Evolutionary conservation across 2,329 filamentous ascomycete genomes (phyloP).

Genomic region (Penicillium sclerotigenum): DNA sequence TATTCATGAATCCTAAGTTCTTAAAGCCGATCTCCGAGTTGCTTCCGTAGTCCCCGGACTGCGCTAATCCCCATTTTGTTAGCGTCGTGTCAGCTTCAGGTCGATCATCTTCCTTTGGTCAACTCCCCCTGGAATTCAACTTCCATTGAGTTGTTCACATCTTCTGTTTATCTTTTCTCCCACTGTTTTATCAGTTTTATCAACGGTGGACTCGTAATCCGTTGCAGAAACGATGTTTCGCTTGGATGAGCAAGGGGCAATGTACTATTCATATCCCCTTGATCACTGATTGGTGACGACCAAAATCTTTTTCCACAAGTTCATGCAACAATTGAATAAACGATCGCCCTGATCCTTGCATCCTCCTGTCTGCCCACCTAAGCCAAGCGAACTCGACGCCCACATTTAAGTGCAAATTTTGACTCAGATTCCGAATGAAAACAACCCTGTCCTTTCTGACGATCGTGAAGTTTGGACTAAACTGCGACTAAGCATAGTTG

Average conservation of each 20-base stretch:
- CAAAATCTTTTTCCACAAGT: background rate
- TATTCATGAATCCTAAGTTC: background rate
- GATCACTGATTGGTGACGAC: slow-evolving; percentile 3
- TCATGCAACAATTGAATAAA: background rate
- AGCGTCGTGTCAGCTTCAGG: background rate
- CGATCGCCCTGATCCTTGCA: slow-evolving; percentile 1
- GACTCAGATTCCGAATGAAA: background rate
- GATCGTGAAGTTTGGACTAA: background rate
- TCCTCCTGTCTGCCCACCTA: slow-evolving; percentile 5
- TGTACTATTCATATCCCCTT: background rate
- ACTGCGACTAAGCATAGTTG: background rate
- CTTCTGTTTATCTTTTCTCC: background rate
- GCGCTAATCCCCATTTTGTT: background rate
- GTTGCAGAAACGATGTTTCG: background rate
- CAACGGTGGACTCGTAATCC: background rate
- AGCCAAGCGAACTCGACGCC: background rate
- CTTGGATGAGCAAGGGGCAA: slow-evolving; percentile 1
- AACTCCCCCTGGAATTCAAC: too few relatives aligned
- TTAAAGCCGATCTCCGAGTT: slow-evolving; percentile 7
- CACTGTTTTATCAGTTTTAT: background rate
- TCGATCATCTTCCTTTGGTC: background rate
- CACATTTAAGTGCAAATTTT: background rate
- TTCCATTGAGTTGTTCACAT: background rate
- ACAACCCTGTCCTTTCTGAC: background rate
- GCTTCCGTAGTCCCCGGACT: background rate